Base-by-base conservation (phyloP, 805 yeast species). In the Candida ortonii region DNA sequence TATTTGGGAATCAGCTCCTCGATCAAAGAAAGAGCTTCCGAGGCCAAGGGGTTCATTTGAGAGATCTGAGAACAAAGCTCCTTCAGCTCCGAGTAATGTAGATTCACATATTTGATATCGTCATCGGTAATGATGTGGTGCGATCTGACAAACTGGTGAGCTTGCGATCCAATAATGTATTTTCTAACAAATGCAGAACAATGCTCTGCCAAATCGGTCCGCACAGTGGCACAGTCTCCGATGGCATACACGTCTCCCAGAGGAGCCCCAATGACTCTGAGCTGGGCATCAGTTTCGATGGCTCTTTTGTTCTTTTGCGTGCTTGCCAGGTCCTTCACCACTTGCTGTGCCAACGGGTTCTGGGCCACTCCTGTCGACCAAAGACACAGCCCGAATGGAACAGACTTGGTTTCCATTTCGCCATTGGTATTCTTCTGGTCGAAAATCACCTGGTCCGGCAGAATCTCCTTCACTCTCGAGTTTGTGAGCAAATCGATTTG, bases 341-440 rank as follows among this genome's bases (percentile, higher is more conserved):
- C 65, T 23, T 68, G 68, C 51, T 70, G 68, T 6, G 84, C 79
- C 31, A 81, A 53, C 11, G 80, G 82, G 41, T 76, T 71, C 47
- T 76, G 80, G 6, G 83, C 76, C 24, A 80, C 84, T 41, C 88
- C 88, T 1, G 88, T 81, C 1, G 86, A 79, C 88, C 88, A 81
- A 28, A 81, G 54, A 53, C 86, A 78, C 22, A 81, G 55, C 9
- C 88, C 88, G 41, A 70, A 80, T 29, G 85, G 81, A 32, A 81
- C 56, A 39, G 71, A 70, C 52, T 70, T 74, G 25, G 52, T 47
- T 25, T 61, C 63, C 30, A 45, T 25, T 13, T 73, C 74, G 13
- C 70, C 67, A 16, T 59, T 65, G 2, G 47, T 42, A 33, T 65
- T 59, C 38, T 61, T 66, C 50, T 77, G 81, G 28, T 71, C 68